Evolutionary conservation across 1,284 basidiomycete genomes (phyloP).

Genomic region (Ceratobasidium sp.): DNA sequence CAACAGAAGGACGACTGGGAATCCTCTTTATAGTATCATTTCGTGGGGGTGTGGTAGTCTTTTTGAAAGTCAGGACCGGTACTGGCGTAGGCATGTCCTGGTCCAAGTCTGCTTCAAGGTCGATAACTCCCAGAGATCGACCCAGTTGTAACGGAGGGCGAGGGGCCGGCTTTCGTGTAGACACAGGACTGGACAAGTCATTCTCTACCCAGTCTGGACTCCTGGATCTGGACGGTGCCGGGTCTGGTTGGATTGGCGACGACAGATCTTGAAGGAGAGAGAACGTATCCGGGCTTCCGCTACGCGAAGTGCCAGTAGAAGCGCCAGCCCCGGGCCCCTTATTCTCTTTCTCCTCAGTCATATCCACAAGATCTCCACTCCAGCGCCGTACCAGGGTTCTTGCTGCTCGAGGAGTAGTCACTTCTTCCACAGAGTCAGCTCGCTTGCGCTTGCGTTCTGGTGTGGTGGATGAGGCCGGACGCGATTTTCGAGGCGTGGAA

Average conservation of each 20-base stretch:
- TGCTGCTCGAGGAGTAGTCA: slow-evolving; percentile 25
- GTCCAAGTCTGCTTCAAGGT: slow-evolving; percentile 2
- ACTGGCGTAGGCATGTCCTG: slow-evolving; percentile 9
- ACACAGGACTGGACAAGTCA: slow-evolving; percentile 33
- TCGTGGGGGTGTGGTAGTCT: background rate
- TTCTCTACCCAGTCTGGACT: slow-evolving; percentile 24
- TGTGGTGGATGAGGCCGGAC: slow-evolving; percentile 54
- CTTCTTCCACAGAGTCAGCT: slow-evolving; percentile 56
- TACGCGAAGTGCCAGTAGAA: slow-evolving; percentile 15
- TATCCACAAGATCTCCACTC: slow-evolving; percentile 42
- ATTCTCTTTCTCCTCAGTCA: slow-evolving; percentile 24
- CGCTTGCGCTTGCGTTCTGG: slow-evolving; percentile 55
- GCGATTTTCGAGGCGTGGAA: slow-evolving; percentile 43
- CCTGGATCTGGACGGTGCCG: slow-evolving; percentile 15
- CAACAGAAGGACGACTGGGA: background rate
- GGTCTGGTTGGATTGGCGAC: slow-evolving; percentile 32
- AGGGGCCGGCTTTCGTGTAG: slow-evolving; percentile 16
- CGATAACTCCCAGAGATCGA: slow-evolving; percentile 1
- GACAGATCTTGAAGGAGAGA: slow-evolving; percentile 41
- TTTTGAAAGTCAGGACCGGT: slow-evolving; percentile 24
- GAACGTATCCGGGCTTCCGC: slow-evolving; percentile 40
- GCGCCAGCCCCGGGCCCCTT: slow-evolving; percentile 1
- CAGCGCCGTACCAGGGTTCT: slow-evolving; percentile 47
- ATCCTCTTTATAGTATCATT: background rate
- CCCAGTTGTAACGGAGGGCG: slow-evolving; percentile 6